Percentiles rank a stretch among this genome's conserved stretches.
Evolutionary conservation across 208 protist species (phyloP).

Genomic region (Phytomonas francai): DNA sequence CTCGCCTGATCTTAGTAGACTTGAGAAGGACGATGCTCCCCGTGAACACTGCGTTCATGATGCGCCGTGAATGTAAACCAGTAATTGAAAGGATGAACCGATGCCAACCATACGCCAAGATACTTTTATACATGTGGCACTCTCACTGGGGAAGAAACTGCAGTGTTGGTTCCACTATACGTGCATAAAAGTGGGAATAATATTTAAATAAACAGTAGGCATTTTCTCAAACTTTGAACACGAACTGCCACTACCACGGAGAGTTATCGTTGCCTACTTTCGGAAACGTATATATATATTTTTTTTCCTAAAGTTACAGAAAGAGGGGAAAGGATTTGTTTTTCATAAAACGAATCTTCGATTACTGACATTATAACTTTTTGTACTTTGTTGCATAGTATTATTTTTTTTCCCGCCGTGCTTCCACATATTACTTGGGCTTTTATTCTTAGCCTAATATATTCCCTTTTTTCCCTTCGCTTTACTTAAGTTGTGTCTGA

Average conservation of each 20-base stretch:
- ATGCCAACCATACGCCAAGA: background rate
- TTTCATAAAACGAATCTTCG: background rate
- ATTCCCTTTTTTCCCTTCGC: background rate
- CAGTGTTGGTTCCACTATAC: background rate
- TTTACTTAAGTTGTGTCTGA: background rate
- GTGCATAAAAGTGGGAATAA: background rate
- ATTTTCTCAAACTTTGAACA: background rate
- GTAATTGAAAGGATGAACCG: background rate
- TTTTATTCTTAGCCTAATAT: constrained; percentile 8
- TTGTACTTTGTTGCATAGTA: constrained; percentile 9
- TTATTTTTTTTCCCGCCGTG: constrained; percentile 12
- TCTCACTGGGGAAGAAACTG: background rate
- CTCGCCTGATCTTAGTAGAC: constrained; percentile 36
- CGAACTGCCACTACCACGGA: background rate
- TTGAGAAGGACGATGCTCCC: constrained; percentile 40
- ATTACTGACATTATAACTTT: constrained; percentile 9
- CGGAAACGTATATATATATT: constrained; percentile 4
- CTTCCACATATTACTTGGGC: constrained; percentile 7
- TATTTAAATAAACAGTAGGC: background rate
- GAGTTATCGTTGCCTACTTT: constrained; percentile 6
- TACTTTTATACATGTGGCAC: background rate
- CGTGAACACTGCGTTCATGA: constrained; percentile 16
- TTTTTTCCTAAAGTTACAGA: background rate
- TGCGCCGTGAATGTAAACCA: background rate
- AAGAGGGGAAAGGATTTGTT: constrained; percentile 7